Base-by-base conservation (phyloP, 2,329 filamentous ascomycete species). In the Myriosclerotinia duriaeana region DNA sequence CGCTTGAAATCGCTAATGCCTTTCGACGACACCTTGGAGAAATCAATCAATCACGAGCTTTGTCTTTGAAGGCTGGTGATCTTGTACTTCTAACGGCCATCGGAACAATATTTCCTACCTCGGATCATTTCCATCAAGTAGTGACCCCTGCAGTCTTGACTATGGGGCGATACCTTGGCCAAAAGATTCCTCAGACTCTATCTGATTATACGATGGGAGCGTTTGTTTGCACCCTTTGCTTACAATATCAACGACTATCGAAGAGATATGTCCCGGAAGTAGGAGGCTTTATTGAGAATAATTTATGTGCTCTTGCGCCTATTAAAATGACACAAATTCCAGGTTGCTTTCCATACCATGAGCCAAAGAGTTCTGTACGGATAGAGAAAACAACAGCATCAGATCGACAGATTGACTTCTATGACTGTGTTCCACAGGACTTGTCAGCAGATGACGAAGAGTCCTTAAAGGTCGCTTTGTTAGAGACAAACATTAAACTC, bases 121-220 rank as follows among this genome's bases (percentile, higher is more conserved):
- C 93, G 0, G 95, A 99, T 78, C 93, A 98, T 78, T 99, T 98
- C 78, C 95, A 99, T 74, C 90, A 95, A 73, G 92, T 98, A 46
- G 90, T 92, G 52, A 99, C 95, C 1, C 95, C 95, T 2, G 90
- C 94, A 0, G 90, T 92, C 78, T 86, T 97, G 6, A 85, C 89
- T n/a, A 91, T 98, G 78, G 86, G 85, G 15, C 87, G 92, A 65
- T 97, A 91, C 78, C 83, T 99, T 36, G 92, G 90, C 1, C 87
- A 97, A 72, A 92, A 88, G 66, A 83, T 89, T 0, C 87, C 92
- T 0, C 82, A 85, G 53, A 82, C 80, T 9, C 78, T 92, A 5
- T 79, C 83, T 9, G 90, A 95, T 71, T 85, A 91, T 68, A 85
- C 86, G 4, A 88, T 83, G 3, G 95, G 95, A 14, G 85, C 88